Base-by-base conservation (phyloP, 1,284 basidiomycete genomes). In the Pseudozyma sp. region DNA sequence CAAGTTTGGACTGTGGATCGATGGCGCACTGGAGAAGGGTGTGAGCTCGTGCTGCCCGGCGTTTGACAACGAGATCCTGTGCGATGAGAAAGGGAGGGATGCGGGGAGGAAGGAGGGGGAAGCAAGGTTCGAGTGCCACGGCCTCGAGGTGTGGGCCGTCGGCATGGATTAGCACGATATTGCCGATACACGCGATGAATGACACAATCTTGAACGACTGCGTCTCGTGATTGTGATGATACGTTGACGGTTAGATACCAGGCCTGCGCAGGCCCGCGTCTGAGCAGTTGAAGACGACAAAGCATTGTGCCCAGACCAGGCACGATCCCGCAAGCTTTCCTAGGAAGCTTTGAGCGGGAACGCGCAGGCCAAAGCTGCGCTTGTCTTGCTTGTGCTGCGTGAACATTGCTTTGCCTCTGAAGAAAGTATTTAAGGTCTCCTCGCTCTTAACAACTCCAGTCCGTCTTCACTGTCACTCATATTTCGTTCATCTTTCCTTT, bases 31-130 rank as follows among this genome's bases (percentile, higher is more conserved):
- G 17, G 88, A 90, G 43, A 90, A 91, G 51, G 95, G 96, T 10
- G 92, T 93, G 0, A 93, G 92, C 0, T 91, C 92, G 1, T 87
- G 87, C 0, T 95, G 94, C 80, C 91, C 91, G 1, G 94, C 94
- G 0, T 98, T 95, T 84, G 89, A 89, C 47, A 99, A 99, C 78
- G 91, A 92, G 43, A 88, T 92, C 0, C 85, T 97, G 6, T 94
- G 92, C 80, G 75, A 77, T 35, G 59, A 51, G 11, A 46, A 53
- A 33, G 47, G 17, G 51, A 39, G 51, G 16, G 60, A 53, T 8
- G 30, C 58, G 6, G 87, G 87, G 0, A 78, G 85, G 46, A 87
- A 87, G 54, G 88, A 87, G 8, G 87, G 87, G 29, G 87, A 87
- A 24, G 88, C 89, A 6, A 84, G 86, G 30, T 96, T 95, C 72